Evolutionary conservation across 2,329 filamentous ascomycete genomes (phyloP), one percentile per base, ranked within the genome.

Genomic region (Neonectria neomacrospora): DNA sequence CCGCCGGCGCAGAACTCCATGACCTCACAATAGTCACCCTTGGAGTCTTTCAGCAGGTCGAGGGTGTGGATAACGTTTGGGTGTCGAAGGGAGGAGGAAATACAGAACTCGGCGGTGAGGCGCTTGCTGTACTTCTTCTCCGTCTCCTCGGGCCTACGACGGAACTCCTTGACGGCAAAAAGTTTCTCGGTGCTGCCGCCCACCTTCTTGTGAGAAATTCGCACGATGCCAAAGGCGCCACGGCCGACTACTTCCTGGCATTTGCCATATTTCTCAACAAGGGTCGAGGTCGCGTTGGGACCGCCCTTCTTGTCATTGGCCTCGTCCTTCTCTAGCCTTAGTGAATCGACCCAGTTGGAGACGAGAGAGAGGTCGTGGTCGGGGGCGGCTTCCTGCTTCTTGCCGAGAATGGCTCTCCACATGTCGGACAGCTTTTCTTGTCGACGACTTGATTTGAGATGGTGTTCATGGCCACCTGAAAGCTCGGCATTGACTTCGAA

Each of bases 1-100:
- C 96, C 96, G 64, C 96, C 96, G 39, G 95, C 94, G 77, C 96
- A 99, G 76, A 96, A 99, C 80, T 99, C 96, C 96, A 99, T 99
- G 55, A 99, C 96, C 78, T 99, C 96, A 79, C 96, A 99, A 79
- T 96, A 98, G 76, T 97, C 94, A 64, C 96, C 96, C 81, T 98
- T 98, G 72, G 95, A 89, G 75, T 99, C 96, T 79, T 97, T 93
- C 42, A 99, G 86, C 11, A 99, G 86, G 76, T 99, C 96, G 56
- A 99, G 87, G 1, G 96, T 99, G 79, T 97, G 96, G 72, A 99
- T 99, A 73, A 99, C 93, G 76, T 99, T 99, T 14, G 96, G 95
- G 76, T 99, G 96, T 67, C 94, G 92, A 65, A 99, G 88, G 10
- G 94, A 97, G 0, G 95, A 98, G 1, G 96, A 98, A 72, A 99